Conservation (phyloP, 78 protist species). For the Pigoraptor vietnamica region DNA sequence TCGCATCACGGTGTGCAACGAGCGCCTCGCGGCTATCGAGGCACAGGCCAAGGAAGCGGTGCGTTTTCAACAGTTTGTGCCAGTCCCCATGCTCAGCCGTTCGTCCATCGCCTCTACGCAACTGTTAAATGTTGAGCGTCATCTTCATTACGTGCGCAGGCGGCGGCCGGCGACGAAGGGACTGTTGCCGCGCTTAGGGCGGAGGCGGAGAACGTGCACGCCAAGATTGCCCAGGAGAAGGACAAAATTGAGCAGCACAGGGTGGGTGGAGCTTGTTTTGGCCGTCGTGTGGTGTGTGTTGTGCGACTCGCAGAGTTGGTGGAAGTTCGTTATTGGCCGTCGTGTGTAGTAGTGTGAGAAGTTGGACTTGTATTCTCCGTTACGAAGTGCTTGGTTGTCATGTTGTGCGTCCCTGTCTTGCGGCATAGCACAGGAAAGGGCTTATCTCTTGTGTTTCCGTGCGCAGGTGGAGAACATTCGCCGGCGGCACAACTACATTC, state of each 20-base stretch:
- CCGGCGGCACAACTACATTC: constrained; percentile 87
- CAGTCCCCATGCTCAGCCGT: no score
- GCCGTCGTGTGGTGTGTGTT: neutral
- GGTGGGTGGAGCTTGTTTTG: neutral
- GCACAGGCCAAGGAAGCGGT: neutral
- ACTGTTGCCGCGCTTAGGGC: neutral
- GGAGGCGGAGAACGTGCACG: neutral
- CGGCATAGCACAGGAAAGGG: no score
- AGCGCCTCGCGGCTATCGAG: neutral
- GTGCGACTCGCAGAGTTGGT: neutral
- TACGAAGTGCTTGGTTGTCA: neutral
- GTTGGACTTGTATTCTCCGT: neutral
- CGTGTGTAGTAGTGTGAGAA: neutral
- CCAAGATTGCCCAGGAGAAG: neutral
- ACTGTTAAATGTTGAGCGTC: no score
- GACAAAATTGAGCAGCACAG: neutral
- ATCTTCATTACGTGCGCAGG: no score
- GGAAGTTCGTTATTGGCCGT: neutral
- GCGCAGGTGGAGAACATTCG: constrained; percentile 69
- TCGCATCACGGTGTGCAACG: neutral
- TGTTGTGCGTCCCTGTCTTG: neutral
- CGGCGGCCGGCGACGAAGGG: no score
- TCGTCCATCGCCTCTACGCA: neutral
- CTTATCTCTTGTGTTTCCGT: neutral
- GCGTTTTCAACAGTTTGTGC: no score